Evolutionary conservation across 495 filamentous ascomycete genomes (phyloP), one percentile per base, ranked within the genome.

Genomic region (Emericellopsis terricola): DNA sequence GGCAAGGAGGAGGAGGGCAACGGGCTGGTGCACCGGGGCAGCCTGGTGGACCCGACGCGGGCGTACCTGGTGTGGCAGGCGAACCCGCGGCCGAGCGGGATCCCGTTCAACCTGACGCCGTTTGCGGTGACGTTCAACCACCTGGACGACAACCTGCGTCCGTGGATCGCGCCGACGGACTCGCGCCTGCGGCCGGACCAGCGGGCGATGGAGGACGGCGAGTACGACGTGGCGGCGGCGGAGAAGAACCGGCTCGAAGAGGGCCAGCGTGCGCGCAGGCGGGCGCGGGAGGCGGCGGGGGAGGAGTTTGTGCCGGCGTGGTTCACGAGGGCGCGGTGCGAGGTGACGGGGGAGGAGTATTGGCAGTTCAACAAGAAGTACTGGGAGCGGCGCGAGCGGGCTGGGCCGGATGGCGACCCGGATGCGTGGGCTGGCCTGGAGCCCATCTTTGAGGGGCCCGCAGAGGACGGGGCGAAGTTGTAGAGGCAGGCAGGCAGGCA

Each of bases 171-270:
- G 23, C 91, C 91, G 4, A 97, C 89, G 0, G 89, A 97, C 50
- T 89, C 87, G 6, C 66, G 89, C 10, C 60, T 91, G 24, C 66
- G 89, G 13, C 91, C 89, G 0, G 89, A 97, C 50, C 89, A 97
- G 57, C 68, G 91, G n/a, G 89, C 89, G 1, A 97, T 97, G 89
- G 89, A 97, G 51, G 85, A 94, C 35, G 89, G 91, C 7, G 73
- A 84, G 51, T 97, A 97, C 45, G 84, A 93, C 44, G 57, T 91
- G 30, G 89, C 89, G 8, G 91, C 89, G 1, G 66, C 64, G 15
- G 89, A 97, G 64, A 97, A 97, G 67, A 87, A 91, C 46, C 68
- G 91, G 8, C 69, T 97, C 0, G 89, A 97, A 57, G 84, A 96
- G 63, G 89, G 76, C 43, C 89, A 97, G 64, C 60, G 89, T 36